Conservation (phyloP, 2,329 filamentous ascomycete genomes). For the Xylaria digitata region DNA sequence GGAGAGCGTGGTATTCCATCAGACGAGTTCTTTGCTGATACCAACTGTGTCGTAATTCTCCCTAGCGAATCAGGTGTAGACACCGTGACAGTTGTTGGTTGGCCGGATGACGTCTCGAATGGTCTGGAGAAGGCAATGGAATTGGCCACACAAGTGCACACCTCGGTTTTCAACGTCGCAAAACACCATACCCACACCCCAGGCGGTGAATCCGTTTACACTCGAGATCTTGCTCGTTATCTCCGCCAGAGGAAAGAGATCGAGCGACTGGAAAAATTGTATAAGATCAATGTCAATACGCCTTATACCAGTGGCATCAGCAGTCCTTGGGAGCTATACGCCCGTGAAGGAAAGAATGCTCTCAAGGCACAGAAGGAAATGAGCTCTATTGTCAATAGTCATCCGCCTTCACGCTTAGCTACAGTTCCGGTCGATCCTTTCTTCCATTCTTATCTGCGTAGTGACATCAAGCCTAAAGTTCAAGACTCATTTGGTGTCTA, state of each 20-base stretch:
- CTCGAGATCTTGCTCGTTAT: conserved; percentile 88
- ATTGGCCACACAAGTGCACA: conserved; percentile 86
- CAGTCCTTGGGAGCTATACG: conserved; percentile 88
- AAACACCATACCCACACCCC: conserved; percentile 81
- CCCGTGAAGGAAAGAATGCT: conserved; percentile 84
- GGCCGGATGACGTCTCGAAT: conserved; percentile 75
- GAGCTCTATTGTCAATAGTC: conserved; percentile 76
- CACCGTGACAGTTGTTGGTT: conserved; percentile 85
- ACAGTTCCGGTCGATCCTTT: conserved; percentile 79
- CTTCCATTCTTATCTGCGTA: conserved; percentile 78
- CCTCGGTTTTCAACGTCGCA: conserved; percentile 83
- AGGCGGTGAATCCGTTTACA: conserved; percentile 79
- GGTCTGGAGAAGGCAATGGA: conserved; percentile 89
- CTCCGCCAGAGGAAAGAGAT: conserved; percentile 84
- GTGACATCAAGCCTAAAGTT: conserved; percentile 71
- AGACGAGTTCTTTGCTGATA: conserved; percentile 89
- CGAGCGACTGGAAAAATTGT: conserved; percentile 80
- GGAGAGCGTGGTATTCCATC: conserved; percentile 82
- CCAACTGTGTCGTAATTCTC: conserved; percentile 88
- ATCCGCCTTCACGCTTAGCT: conserved; percentile 78
- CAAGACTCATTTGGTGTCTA: conserved; percentile 78
- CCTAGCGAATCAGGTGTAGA: conserved; percentile 83
- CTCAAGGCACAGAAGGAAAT: conserved; percentile 81
- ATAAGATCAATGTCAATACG: conserved; percentile 89
- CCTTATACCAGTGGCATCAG: conserved; percentile 76